Evolutionary conservation across 1,284 basidiomycete genomes (phyloP).

Genomic region (Bjerkandera adusta): DNA sequence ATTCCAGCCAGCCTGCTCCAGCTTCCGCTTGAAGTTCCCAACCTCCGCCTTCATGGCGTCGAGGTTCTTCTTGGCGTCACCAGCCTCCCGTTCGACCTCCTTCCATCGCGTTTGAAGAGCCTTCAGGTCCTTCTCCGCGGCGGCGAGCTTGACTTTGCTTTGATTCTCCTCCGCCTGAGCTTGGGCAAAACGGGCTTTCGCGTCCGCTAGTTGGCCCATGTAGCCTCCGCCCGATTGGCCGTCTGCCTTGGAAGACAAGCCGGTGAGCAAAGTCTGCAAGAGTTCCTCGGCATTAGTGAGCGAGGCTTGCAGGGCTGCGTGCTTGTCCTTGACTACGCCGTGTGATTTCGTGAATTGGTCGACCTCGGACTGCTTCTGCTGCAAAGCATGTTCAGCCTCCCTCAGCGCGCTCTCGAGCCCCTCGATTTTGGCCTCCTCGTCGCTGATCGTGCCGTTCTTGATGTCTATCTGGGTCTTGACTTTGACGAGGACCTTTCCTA

Average conservation of each 20-base stretch:
- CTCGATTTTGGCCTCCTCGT: conserved; percentile 72
- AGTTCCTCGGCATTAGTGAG: conserved; percentile 86
- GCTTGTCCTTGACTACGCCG: conserved; percentile 70
- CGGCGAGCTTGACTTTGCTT: conserved; percentile 72
- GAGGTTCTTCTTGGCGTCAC: conserved; percentile 73
- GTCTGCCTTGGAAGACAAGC: conserved; percentile 70
- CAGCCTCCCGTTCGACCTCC: conserved; percentile 81
- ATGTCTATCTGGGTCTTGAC: conserved; percentile 87
- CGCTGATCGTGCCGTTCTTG: conserved; percentile 72
- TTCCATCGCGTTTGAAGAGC: conserved; percentile 80
- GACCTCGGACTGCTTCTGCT: conserved; percentile 59
- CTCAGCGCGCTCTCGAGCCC: conserved; percentile 56
- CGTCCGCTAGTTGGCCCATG: conserved; percentile 95
- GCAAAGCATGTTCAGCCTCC: conserved; percentile 57
- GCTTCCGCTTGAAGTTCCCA: conserved; percentile 50
- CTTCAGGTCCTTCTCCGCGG: conserved; percentile 82
- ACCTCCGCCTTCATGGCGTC: conserved; percentile 61
- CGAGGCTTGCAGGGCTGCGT: conserved; percentile 62
- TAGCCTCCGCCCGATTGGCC: conserved; percentile 85
- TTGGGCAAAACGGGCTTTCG: conserved; percentile 73
- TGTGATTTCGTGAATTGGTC: conserved; percentile 60
- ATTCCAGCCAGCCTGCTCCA: conserved; percentile 78
- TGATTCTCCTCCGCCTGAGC: conserved; percentile 88
- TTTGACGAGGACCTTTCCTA: conserved; percentile 88
- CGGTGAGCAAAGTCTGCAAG: conserved; percentile 93